Conservation (phyloP, 805 yeast species). For the Kazachstania bromeliacearum region DNA sequence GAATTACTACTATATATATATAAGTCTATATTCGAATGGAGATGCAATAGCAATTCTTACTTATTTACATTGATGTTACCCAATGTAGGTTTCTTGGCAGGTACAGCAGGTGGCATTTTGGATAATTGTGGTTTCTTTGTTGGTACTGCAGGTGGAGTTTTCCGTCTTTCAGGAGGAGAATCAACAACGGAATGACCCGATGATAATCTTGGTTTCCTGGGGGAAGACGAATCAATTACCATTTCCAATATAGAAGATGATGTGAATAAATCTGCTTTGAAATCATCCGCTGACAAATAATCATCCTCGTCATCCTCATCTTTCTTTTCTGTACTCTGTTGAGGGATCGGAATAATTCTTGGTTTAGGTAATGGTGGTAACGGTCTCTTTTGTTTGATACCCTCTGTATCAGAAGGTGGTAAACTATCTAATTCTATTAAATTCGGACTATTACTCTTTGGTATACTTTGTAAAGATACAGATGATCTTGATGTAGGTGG, state of each 20-base stretch:
- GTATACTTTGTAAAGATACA: neutral
- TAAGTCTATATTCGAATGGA: too few species aligned
- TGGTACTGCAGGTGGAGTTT: conserved; percentile 23
- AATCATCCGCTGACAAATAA: neutral
- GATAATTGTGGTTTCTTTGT: conserved; percentile 21
- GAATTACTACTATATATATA: too few species aligned
- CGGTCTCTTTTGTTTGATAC: conserved; percentile 2
- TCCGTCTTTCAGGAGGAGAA: conserved; percentile 4
- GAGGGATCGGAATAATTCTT: neutral
- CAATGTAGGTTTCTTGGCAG: too few species aligned
- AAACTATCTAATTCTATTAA: neutral
- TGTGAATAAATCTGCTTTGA: neutral
- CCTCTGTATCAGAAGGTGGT: neutral
- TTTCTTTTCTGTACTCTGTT: neutral
- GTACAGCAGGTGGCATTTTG: too few species aligned
- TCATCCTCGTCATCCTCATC: neutral
- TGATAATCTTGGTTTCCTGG: neutral
- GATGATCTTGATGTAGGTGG: conserved; percentile 5
- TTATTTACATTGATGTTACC: too few species aligned
- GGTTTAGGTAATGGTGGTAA: conserved; percentile 3
- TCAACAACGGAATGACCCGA: neutral
- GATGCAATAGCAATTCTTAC: too few species aligned
- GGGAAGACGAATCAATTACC: conserved; percentile 4
- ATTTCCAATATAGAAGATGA: conserved; percentile 2
- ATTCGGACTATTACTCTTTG: neutral